phyloP scores from a whole-genome alignment of 2,329 filamentous ascomycete species.

The Penicillium polonicum region DNA sequence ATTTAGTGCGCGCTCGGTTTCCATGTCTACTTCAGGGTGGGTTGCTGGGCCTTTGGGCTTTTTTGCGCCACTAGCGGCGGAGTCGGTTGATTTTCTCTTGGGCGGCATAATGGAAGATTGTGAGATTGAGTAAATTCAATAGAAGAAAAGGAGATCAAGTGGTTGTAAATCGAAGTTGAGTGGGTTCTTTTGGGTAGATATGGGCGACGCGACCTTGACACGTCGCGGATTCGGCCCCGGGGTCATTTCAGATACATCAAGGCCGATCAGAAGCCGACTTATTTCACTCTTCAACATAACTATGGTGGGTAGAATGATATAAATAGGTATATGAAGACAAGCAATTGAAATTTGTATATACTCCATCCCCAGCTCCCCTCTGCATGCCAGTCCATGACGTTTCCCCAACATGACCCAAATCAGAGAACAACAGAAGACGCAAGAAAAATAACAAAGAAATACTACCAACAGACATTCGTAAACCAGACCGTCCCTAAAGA shows the following conservation, averaged over 20 bases:
- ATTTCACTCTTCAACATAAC: too few species aligned
- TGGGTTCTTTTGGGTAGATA: neutral
- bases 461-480: neutral
- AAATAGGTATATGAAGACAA: neutral
- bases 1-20: neutral
- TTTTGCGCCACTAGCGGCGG: neutral
- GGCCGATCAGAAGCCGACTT: neutral
- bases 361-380: neutral
- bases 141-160: neutral
- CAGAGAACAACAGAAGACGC: neutral
- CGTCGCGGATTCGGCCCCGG: neutral
- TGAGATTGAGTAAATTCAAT: neutral
- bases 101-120: neutral
- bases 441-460: neutral
- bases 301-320: neutral
- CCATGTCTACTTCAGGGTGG: neutral
- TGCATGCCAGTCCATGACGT: conserved; percentile 1
- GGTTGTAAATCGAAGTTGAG: neutral
- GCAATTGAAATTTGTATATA: neutral
- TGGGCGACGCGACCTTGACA: neutral
- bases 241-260: neutral
- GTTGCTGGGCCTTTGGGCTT: neutral
- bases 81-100: neutral
- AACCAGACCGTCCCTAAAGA: neutral
- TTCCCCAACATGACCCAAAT: neutral